Evolutionary conservation across 441 rosid genomes (phyloP).

Genomic region (Cnidoscolus chayamansa): DNA sequence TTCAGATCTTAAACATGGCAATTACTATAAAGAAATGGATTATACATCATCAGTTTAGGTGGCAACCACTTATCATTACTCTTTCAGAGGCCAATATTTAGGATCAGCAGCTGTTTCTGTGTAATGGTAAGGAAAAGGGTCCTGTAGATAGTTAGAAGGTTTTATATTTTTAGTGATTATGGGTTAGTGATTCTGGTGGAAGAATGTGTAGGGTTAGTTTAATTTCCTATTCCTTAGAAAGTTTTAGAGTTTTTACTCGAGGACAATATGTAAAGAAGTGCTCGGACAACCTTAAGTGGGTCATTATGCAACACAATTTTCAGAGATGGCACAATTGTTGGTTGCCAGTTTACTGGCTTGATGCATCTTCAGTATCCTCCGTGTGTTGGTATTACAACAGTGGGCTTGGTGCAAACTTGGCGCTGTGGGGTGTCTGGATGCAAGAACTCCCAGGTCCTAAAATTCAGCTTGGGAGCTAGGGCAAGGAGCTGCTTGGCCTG

Average conservation of each 20-base stretch:
- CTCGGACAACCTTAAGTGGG: background rate
- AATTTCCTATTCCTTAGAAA: conserved; percentile 1
- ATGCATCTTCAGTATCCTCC: background rate
- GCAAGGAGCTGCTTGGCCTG: background rate
- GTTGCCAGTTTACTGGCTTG: background rate
- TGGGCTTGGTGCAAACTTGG: background rate
- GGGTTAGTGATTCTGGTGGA: background rate
- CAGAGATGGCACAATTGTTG: background rate
- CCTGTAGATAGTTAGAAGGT: background rate
- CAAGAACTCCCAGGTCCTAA: too few relatives aligned
- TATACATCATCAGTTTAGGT: conserved; percentile 35
- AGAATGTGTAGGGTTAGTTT: background rate
- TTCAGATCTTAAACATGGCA: conserved; percentile 37
- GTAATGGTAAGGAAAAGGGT: background rate
- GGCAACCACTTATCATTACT: conserved; percentile 41
- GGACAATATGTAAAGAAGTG: background rate
- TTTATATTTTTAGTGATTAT: background rate
- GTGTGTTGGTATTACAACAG: background rate
- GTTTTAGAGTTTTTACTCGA: background rate
- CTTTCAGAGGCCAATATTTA: conserved; percentile 18
- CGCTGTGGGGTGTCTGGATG: background rate
- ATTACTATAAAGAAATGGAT: conserved; percentile 37
- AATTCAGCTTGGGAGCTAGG: background rate
- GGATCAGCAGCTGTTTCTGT: background rate
- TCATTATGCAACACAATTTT: background rate